Percentiles rank a stretch among this genome's conserved stretches.
Evolutionary conservation across 768 basidiomycete species (phyloP).

Genomic region (Cystoderma amianthinum): DNA sequence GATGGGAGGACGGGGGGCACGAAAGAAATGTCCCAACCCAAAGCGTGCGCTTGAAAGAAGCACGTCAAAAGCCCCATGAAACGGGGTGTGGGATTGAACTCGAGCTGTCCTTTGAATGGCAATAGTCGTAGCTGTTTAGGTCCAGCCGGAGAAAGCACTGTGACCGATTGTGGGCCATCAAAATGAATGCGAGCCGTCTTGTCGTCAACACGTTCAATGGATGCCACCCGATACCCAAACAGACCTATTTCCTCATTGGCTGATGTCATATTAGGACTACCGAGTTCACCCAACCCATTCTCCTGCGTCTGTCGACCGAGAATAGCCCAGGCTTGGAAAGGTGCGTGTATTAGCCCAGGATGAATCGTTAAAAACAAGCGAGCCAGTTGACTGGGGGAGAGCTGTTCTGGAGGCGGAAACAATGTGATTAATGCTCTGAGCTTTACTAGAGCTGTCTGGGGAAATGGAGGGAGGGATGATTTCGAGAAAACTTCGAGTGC

Average conservation of each 20-base stretch:
- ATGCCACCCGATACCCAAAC: conserved; percentile 40
- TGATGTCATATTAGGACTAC: conserved; percentile 35
- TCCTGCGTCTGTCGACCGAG: conserved; percentile 50
- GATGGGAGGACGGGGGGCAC: conserved; percentile 52
- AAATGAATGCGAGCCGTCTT: conserved; percentile 38
- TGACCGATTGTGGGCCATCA: conserved; percentile 18
- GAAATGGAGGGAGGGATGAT: conserved; percentile 52
- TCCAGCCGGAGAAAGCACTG: conserved; percentile 41
- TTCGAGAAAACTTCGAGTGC: conserved; percentile 46
- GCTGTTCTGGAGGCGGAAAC: conserved; percentile 39
- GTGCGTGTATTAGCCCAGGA: conserved; percentile 46
- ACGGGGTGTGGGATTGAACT: conserved; percentile 39
- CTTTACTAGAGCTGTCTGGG: conserved; percentile 55
- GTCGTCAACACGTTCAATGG: conserved; percentile 33
- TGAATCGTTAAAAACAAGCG: conserved; percentile 53
- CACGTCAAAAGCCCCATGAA: conserved; percentile 54
- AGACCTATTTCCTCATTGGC: conserved; percentile 37
- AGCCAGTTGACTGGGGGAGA: conserved; percentile 43
- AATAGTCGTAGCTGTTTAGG: conserved; percentile 35
- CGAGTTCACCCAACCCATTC: conserved; percentile 45
- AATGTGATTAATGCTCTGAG: conserved; percentile 32
- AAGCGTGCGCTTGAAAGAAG: conserved; percentile 54
- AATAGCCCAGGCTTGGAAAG: conserved; percentile 57
- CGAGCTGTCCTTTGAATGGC: conserved; percentile 29
- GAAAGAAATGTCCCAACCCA: conserved; percentile 61